A percentile compares a stretch with the other conserved stretches of the same genome.
These are phyloP conservation scores for Monilinia polystroma DNA, from an alignment of 2,329 filamentous ascomycete species.

Conservation along the genomic window DNA sequence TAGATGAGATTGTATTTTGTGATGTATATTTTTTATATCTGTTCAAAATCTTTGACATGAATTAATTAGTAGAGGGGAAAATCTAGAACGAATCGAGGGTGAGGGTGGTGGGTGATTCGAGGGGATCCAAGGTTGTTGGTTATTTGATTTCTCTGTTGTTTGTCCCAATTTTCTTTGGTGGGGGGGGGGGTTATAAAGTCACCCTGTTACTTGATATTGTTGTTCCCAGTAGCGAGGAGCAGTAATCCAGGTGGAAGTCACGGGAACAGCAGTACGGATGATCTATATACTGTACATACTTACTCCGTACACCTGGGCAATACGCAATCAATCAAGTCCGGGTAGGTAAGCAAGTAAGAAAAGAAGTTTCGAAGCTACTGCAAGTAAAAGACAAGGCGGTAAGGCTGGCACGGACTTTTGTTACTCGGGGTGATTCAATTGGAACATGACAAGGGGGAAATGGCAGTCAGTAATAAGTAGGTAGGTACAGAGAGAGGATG, in stretches of 20 bases:
- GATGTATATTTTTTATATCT: background rate
- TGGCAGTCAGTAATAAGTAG: too few relatives aligned
- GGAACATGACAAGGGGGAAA: too few relatives aligned
- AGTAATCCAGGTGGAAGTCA: too few relatives aligned
- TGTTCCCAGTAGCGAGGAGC: too few relatives aligned
- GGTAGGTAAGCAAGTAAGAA: slow-evolving; percentile 1
- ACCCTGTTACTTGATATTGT: background rate
- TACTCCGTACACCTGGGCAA: too few relatives aligned
- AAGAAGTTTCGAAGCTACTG: slow-evolving; percentile 9
- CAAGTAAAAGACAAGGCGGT: background rate
- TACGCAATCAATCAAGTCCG: slow-evolving; percentile 2
- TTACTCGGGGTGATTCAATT: too few relatives aligned
- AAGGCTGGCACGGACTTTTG: background rate
- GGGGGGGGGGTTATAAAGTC: background rate
- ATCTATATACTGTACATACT: too few relatives aligned
- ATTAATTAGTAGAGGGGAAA: background rate
- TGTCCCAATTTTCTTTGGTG: slow-evolving; percentile 20
- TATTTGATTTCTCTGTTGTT: background rate
- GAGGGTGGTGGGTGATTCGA: background rate
- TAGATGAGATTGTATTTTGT: background rate
- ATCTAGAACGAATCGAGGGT: background rate
- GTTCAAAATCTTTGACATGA: slow-evolving; percentile 7
- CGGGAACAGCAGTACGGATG: too few relatives aligned
- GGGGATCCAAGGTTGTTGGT: background rate
- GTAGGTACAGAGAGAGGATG: too few relatives aligned